Percentiles rank a stretch among this genome's conserved stretches.
Evolutionary conservation across 2,329 filamentous ascomycete species (phyloP).

Genomic region (Alternaria panax): DNA sequence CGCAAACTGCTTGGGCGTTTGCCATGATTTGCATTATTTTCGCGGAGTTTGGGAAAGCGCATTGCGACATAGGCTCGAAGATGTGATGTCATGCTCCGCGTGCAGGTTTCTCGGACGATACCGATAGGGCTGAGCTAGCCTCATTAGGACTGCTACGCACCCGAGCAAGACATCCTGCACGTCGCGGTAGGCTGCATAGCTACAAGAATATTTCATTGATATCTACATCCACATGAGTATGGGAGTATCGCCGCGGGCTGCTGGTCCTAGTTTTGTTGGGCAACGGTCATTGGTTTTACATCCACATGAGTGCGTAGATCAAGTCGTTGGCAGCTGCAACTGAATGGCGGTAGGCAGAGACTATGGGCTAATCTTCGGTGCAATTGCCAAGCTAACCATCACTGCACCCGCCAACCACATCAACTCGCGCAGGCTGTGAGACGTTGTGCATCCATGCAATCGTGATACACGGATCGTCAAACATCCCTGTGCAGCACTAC

Average conservation of each 20-base stretch:
- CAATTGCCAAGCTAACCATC: neutral
- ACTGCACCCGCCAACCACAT: neutral
- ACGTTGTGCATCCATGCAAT: neutral
- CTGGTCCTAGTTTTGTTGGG: no score
- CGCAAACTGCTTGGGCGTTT: constrained; percentile 12
- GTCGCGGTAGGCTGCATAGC: neutral
- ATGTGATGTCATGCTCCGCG: constrained; percentile 22
- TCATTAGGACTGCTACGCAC: neutral
- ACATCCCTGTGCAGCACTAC: no score
- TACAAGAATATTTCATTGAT: neutral
- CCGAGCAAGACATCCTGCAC: no score
- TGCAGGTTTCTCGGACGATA: neutral
- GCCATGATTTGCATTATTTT: constrained; percentile 21
- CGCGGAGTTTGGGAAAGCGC: constrained; percentile 18
- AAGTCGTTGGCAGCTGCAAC: neutral
- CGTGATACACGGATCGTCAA: neutral
- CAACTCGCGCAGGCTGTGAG: neutral
- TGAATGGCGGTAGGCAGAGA: neutral
- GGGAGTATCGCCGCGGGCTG: no score
- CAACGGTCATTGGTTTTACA: neutral
- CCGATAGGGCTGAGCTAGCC: constrained; percentile 13
- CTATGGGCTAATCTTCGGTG: no score
- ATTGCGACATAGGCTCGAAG: constrained; percentile 17
- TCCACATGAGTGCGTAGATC: neutral
- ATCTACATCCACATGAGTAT: neutral